Evolutionary conservation across 1,284 basidiomycete species (phyloP).

Genomic region (Marasmius oreades): DNA sequence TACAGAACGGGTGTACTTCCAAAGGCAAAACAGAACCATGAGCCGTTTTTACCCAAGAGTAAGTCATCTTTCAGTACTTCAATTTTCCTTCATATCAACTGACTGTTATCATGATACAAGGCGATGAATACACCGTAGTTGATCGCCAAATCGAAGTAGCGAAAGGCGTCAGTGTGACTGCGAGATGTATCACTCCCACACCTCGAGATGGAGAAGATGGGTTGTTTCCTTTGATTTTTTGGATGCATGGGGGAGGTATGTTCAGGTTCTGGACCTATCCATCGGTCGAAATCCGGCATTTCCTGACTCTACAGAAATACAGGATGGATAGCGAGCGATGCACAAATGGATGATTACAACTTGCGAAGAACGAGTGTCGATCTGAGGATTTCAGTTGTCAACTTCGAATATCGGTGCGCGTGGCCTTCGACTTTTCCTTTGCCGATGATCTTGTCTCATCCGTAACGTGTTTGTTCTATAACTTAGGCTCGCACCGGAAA

Average conservation of each 20-base stretch:
- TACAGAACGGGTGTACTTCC: too few species aligned
- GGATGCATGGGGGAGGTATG: constrained; percentile 1
- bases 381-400: not conserved
- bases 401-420: constrained; percentile 1
- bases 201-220: not conserved
- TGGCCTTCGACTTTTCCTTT: not conserved
- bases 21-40: too few species aligned
- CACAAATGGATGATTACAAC: not conserved
- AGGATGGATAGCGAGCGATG: not conserved
- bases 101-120: not conserved
- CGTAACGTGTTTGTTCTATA: not conserved
- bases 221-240: not conserved
- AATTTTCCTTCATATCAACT: too few species aligned
- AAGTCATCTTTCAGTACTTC: too few species aligned
- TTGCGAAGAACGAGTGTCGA: not conserved
- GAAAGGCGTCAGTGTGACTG: not conserved
- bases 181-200: not conserved
- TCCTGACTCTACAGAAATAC: not conserved
- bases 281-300: not conserved
- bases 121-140: not conserved
- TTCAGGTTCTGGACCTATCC: too few species aligned
- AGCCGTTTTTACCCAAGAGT: too few species aligned
- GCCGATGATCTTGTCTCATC: not conserved
- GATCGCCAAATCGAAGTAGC: not conserved
- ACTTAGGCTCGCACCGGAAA: not conserved